These are phyloP conservation scores for Datisca glomerata DNA, from an alignment of 306 rosid species.

Conservation along the genomic window DNA sequence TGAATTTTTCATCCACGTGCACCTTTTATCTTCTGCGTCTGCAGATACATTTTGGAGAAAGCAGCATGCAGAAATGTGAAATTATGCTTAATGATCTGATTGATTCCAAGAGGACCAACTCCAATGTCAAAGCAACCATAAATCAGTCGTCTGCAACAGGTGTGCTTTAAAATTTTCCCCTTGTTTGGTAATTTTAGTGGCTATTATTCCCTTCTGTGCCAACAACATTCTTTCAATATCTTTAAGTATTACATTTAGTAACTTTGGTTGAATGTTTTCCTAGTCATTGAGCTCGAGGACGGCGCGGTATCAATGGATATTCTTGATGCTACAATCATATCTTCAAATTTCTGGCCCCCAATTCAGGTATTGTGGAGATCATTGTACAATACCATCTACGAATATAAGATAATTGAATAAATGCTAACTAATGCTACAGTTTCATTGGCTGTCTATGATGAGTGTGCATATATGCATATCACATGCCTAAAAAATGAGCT, in stretches of 20 bases:
- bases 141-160: slow-evolving; percentile 39
- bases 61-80: slow-evolving; percentile 96
- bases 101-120: slow-evolving; percentile 69
- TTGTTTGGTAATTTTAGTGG: slow-evolving; percentile 3
- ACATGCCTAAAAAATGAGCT: no score
- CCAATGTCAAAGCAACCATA: slow-evolving; percentile 84
- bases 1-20: slow-evolving; percentile 8
- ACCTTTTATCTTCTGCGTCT: slow-evolving; percentile 14
- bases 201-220: slow-evolving; percentile 3
- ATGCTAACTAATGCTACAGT: no score
- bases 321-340: slow-evolving; percentile 61
- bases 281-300: slow-evolving; percentile 36
- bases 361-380: slow-evolving; percentile 62
- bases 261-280: slow-evolving; percentile 11
- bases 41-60: slow-evolving; percentile 95
- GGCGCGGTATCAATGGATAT: slow-evolving; percentile 50
- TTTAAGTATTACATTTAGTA: slow-evolving; percentile 6
- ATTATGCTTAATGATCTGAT: slow-evolving; percentile 93
- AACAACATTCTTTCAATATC: not conserved
- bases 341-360: slow-evolving; percentile 98
- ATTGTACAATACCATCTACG: not conserved
- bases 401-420: not conserved
- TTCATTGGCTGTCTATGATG: no score
- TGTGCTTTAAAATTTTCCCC: slow-evolving; percentile 15
- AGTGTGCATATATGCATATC: no score